phyloP scores from a whole-genome alignment of 352 stramenopile genomes.

The Discostella stelligera region DNA sequence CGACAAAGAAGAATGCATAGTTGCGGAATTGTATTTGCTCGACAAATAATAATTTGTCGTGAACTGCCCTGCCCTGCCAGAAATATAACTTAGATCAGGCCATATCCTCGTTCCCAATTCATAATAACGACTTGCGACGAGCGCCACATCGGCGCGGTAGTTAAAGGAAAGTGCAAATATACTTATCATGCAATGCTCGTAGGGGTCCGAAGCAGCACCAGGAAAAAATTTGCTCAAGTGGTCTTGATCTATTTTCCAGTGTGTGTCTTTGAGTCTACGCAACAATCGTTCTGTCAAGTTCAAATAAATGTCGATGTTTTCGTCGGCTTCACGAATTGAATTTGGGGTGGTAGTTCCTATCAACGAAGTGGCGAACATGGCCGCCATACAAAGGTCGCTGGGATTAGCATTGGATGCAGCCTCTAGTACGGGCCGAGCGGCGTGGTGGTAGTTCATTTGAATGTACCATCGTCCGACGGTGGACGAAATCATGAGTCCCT shows the following conservation, averaged over 20 bases:
- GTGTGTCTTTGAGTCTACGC: neutral
- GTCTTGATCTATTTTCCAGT: neutral
- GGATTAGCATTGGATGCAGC: neutral
- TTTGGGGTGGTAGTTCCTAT: neutral
- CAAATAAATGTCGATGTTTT: neutral
- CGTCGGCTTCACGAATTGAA: neutral
- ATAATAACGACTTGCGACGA: conserved; percentile 20
- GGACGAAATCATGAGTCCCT: conserved; percentile 6
- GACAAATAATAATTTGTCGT: neutral
- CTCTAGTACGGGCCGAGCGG: neutral
- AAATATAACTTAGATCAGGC: conserved; percentile 22
- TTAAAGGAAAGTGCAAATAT: conserved; percentile 42
- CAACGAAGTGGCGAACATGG: conserved; percentile 6
- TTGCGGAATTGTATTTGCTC: too few relatives aligned
- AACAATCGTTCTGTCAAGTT: neutral
- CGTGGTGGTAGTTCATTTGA: neutral
- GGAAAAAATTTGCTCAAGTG: neutral
- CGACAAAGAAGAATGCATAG: too few relatives aligned
- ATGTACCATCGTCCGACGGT: neutral
- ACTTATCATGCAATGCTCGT: conserved; percentile 25
- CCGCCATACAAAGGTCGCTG: conserved; percentile 17
- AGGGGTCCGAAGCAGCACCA: conserved; percentile 22
- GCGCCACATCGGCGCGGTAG: conserved; percentile 30
- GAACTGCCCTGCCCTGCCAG: neutral
- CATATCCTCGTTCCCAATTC: conserved; percentile 19